Evolutionary conservation across 2,329 filamentous ascomycete genomes (phyloP).

Genomic region (Lecanosticta acicola): DNA sequence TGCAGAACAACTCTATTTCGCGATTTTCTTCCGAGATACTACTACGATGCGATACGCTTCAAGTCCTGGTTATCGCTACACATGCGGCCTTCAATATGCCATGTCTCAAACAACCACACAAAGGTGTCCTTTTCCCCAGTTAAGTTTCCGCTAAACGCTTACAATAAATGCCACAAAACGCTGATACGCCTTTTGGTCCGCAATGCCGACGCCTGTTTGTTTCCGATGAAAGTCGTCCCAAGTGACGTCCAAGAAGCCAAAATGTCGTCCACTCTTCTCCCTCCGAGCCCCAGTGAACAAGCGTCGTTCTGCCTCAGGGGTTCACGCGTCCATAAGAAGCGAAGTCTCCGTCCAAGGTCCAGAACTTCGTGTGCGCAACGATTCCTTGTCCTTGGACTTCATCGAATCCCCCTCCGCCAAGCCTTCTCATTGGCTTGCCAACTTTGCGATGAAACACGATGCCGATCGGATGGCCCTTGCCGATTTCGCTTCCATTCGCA

Average conservation of each 20-base stretch:
- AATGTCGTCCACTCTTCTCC: not conserved
- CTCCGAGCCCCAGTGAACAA: not conserved
- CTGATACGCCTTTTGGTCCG: not conserved
- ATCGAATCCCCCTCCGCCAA: not conserved
- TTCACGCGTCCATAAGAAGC: not conserved
- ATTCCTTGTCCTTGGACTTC: not conserved
- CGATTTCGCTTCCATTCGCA: not conserved
- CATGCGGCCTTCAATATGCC: not conserved
- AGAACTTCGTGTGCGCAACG: not conserved
- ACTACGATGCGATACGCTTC: too few relatives aligned
- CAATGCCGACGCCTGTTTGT: not conserved
- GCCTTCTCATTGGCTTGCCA: not conserved
- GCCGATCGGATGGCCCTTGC: too few relatives aligned
- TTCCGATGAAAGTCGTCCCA: not conserved
- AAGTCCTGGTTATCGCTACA: not conserved
- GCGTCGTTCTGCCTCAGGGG: not conserved
- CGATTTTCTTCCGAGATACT: not conserved
- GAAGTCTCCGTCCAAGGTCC: not conserved
- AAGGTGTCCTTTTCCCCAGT: not conserved
- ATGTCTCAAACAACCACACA: not conserved
- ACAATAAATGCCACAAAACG: not conserved
- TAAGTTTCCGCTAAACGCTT: not conserved
- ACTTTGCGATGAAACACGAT: not conserved
- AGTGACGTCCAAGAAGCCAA: not conserved
- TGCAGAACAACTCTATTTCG: not conserved